Base-by-base conservation (phyloP, 2,329 filamentous ascomycete species). In the Botryotinia convoluta region DNA sequence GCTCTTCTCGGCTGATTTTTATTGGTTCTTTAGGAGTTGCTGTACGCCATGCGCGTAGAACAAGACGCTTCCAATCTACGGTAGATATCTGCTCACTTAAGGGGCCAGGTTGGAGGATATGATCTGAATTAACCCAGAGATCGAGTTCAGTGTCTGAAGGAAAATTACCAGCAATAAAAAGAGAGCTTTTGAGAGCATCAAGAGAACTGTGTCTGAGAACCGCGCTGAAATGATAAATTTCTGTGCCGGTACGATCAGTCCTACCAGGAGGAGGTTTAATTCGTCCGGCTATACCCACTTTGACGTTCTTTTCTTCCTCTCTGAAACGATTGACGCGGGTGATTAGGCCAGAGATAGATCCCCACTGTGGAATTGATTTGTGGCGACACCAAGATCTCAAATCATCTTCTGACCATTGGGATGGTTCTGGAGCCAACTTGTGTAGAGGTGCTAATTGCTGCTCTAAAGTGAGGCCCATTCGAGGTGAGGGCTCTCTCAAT, bases 211-310 rank as follows among this genome's bases (percentile, higher is more conserved):
- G 39, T 1, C 48, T 16, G 9, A 73, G 71, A 9, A 61, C 57
- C 10, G 68, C 72, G 42, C 72, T 70, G 39, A 74, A 76, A 39
- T 37, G 42, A 63, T 76, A 77, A 18, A 35, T 68, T 44, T 76
- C 75, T 54, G 72, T 39, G 6, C 72, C 73, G 29, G 60, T 59
- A 9, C 39, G n/a, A 37, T 65, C 57, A 22, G 64, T 51, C 63
- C n/a, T 70, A 62, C n/a, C 61, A 35, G 42, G 7, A 26, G 51
- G 67, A 54, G 62, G 39, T 18, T 57, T 57, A 26, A 39, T 54
- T 45, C 45, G 22, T 32, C 45, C 62, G 45, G 60, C 44, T n/a
- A 72, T 67, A 22, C 65, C 65, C 4, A 68, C 54, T 57, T 51
- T 51, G n/a, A 64, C 62, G 29, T 16, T 61, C 12, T 44, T 45